Evolutionary conservation across 2,329 filamentous ascomycete species (phyloP).

Genomic region (Sclerotinia minor): DNA sequence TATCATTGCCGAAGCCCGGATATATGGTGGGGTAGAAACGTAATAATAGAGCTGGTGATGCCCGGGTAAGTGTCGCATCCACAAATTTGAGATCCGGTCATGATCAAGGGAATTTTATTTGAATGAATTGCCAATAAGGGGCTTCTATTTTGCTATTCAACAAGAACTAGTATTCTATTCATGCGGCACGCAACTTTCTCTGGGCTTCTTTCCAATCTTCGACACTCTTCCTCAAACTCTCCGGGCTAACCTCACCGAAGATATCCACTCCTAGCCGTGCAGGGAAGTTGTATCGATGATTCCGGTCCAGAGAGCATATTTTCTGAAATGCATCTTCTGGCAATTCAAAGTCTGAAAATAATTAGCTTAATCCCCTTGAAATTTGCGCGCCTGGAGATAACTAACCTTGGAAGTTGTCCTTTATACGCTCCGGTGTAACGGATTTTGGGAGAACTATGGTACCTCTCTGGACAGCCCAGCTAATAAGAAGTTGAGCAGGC

Average conservation of each 20-base stretch:
- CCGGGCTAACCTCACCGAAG: slow-evolving; percentile 46
- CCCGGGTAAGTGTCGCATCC: slow-evolving; percentile 14
- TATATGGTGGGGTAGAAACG: slow-evolving; percentile 10
- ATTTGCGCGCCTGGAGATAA: slow-evolving; percentile 12
- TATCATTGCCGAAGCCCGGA: background rate
- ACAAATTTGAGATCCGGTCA: slow-evolving; percentile 15
- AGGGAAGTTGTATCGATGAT: slow-evolving; percentile 49
- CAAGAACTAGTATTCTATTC: background rate
- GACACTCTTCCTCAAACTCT: slow-evolving; percentile 43
- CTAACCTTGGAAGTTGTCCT: slow-evolving; percentile 46
- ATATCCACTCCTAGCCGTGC: slow-evolving; percentile 47
- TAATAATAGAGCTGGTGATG: background rate
- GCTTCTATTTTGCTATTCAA: slow-evolving; percentile 9
- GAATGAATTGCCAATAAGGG: background rate
- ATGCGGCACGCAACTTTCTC: slow-evolving; percentile 12
- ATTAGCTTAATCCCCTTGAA: background rate
- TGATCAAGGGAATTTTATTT: background rate
- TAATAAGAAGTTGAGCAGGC: slow-evolving; percentile 54
- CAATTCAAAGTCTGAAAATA: slow-evolving; percentile 44
- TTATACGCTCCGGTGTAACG: slow-evolving; percentile 53
- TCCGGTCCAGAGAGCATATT: slow-evolving; percentile 45
- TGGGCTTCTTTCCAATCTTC: slow-evolving; percentile 34
- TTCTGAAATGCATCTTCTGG: slow-evolving; percentile 44
- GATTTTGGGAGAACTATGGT: slow-evolving; percentile 56
- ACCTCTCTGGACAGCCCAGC: slow-evolving; percentile 56